Percentiles rank a stretch among this genome's conserved stretches.
Conservation (phyloP, 805 yeast genomes). For the Candida railenensis region DNA sequence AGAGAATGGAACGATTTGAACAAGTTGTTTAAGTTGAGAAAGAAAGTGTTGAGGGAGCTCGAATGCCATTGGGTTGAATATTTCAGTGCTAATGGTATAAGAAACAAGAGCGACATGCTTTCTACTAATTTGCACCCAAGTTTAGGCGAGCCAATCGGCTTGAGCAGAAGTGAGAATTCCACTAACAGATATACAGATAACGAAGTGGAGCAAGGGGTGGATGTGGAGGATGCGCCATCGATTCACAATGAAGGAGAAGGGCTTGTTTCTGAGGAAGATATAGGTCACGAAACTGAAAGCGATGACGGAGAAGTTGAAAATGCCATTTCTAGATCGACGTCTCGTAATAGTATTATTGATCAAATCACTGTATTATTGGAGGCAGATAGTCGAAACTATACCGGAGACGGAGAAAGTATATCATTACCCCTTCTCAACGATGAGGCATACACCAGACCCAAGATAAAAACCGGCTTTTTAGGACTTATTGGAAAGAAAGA, state of each 20-base stretch:
- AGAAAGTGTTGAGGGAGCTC: conserved; percentile 49
- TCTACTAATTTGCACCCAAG: conserved; percentile 25
- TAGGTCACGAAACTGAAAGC: no score
- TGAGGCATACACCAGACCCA: conserved; percentile 51
- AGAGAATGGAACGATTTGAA: conserved; percentile 84
- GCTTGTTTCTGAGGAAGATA: not conserved
- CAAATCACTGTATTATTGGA: conserved; percentile 3
- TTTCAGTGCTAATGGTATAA: conserved; percentile 39
- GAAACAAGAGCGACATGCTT: conserved; percentile 26
- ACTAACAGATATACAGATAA: conserved; percentile 9
- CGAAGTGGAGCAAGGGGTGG: conserved; percentile 10
- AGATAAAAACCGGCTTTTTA: conserved; percentile 53
- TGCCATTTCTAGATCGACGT: not conserved
- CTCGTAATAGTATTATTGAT: conserved; percentile 1
- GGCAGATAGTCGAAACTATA: not conserved
- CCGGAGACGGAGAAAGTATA: conserved; percentile 4
- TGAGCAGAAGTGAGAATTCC: conserved; percentile 11
- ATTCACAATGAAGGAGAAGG: not conserved
- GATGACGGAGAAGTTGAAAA: not conserved
- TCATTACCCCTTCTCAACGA: conserved; percentile 26
- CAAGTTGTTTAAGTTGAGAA: conserved; percentile 58
- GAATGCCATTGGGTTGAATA: conserved; percentile 76
- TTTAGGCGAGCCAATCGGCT: conserved; percentile 25
- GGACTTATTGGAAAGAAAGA: conserved; percentile 68
- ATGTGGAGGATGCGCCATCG: conserved; percentile 5